Evolutionary conservation across 2,329 filamentous ascomycete genomes (phyloP), one percentile per base, ranked within the genome.

Genomic region (Orbilia brochopaga): DNA sequence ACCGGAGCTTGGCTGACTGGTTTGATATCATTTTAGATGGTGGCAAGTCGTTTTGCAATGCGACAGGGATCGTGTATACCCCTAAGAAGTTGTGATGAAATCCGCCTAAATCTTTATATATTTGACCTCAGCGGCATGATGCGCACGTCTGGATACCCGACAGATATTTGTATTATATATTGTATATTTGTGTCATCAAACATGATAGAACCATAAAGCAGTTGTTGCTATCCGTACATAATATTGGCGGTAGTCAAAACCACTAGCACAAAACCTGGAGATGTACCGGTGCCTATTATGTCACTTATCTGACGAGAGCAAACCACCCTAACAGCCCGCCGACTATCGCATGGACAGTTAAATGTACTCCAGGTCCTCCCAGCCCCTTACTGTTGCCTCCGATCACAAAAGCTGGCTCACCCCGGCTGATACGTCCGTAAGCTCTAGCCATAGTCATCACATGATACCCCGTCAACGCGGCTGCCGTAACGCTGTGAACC

Each of bases 41-140:
- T 15, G 66, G 66, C n/a, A 60, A 50, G 35, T 70, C 66, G 2
- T 64, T 64, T 50, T 70, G 66, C 42, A 52, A 52, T 32, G 66
- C 55, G 11, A 70, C 59, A 0, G 66, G 59, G 8, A 70, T 70
- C 10, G 60, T 42, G 27, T 70, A 70, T 21, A 59, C 50, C 23
- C 66, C 66, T 27, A 70, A 70, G 50, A 54, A 55, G 37, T 55
- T 52, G 7, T 56, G 30, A 42, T 42, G 37, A 13, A 37, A 37
- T 37, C 7, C 6, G 32, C 32, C n/a, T n/a, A n/a, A 13, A 13
- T 13, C 32, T 37, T 37, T 37, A 37, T 37, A 37, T 37, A 37
- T 13, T 37, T 13, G 13, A 7, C 32, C 13, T 6, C 32, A 37
- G 32, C 6, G 6, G 13, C 13, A 37, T 37, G 13, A 37, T 37